Conservation (phyloP, 306 rosid genomes). For the Phaseolus lunatus region DNA sequence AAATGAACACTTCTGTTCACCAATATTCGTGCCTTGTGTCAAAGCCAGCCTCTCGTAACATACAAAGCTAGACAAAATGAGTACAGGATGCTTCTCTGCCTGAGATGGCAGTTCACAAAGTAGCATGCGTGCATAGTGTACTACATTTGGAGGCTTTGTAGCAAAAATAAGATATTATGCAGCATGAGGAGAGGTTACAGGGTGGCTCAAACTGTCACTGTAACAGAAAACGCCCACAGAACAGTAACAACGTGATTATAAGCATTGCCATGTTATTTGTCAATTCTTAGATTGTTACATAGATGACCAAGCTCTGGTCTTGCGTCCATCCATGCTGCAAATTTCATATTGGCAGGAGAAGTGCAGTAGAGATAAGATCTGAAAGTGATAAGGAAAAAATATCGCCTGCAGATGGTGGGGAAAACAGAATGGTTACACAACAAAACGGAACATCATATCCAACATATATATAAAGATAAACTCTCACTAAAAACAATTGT, state of each 20-base stretch:
- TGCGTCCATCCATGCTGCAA: conserved; percentile 78
- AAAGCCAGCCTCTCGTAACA: conserved; percentile 26
- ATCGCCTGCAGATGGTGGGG: conserved; percentile 64
- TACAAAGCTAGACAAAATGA: conserved; percentile 3
- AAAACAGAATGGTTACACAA: conserved; percentile 27
- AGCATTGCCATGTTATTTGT: conserved; percentile 55
- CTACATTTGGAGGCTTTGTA: conserved; percentile 1
- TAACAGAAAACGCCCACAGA: conserved; percentile 41
- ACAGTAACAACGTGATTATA: conserved; percentile 35
- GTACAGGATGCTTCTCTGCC: conserved; percentile 31
- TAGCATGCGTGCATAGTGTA: not conserved
- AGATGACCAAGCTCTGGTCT: conserved; percentile 91
- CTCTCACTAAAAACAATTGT: not conserved
- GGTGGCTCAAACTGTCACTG: conserved; percentile 13
- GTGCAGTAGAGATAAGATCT: conserved; percentile 78
- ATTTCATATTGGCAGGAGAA: conserved; percentile 52
- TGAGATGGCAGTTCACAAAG: not conserved
- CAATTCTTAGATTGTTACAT: conserved; percentile 79
- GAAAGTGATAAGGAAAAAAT: conserved; percentile 78
- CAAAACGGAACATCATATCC: not conserved
- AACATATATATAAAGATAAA: not conserved
- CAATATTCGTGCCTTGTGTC: conserved; percentile 5
- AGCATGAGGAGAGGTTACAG: not conserved
- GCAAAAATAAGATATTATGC: not conserved
- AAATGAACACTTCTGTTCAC: conserved; percentile 30